Base-by-base conservation (phyloP, 2,329 filamentous ascomycete species). In the Monosporascus sp. region DNA sequence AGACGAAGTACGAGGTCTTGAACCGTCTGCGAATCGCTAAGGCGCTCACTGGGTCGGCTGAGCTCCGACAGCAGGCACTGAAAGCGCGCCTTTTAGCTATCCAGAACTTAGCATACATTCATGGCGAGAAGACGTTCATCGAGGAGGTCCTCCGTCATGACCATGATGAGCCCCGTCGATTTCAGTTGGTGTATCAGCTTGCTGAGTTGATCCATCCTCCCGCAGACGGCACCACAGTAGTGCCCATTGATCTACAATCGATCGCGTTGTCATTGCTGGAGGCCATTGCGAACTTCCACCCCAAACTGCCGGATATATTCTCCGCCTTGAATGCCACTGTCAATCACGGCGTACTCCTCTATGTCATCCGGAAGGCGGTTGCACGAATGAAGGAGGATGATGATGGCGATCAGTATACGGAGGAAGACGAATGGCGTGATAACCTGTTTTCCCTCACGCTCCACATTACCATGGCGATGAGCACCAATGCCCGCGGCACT, bases 261-360 rank as follows among this genome's bases (percentile, higher is more conserved):
- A 84, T 92, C 54, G 89, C 90, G 7, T 77, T 99, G 50, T 82
- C 84, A 49, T 81, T 93, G 1, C 77, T 99, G 49, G 91, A 97
- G 67, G 89, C 90, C n/a, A 78, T 99, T 52, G 84, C 89, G 6
- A 88, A 84, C 65, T 90, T 90, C 66, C 86, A 88, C 62, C 75
- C 80, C 52, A 92, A 90, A 65, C 82, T 86, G 31, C 76, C 84
- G 36, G 94, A 99, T 67, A 87, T 99, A 24, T 85, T 91, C 57
- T 85, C 90, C 42, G 91, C 94, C n/a, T 76, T 99, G 42, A 96
- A 91, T 64, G 90, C 95, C 51, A 96, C 93, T 61, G 93, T 97
- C 38, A 97, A 96, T 63, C 95, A 99, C 63, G 95, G 94, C 15
- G 88, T 97, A 31, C 79, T 99, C 45, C 87, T 97, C 60, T 97